A percentile compares a stretch with the other conserved stretches of the same genome.
Conservation (phyloP, 2,329 filamentous ascomycete genomes). For the Cercospora nicotianae region DNA sequence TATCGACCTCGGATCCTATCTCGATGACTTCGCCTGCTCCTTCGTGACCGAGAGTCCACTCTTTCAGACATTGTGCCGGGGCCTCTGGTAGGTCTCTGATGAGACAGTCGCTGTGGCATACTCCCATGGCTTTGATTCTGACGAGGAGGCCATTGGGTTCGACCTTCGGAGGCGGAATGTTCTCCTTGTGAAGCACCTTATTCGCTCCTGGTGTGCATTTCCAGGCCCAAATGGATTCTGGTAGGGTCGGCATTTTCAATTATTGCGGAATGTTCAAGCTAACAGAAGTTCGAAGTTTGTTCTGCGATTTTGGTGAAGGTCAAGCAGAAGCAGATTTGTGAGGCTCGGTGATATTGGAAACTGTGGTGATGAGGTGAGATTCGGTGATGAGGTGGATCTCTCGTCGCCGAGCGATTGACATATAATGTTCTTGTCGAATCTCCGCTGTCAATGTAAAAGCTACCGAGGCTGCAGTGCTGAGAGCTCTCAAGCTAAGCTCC, state of each 20-base stretch:
- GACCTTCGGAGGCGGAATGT: conserved; percentile 34
- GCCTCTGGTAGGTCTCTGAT: conserved; percentile 32
- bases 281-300: not conserved
- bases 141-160: conserved; percentile 35
- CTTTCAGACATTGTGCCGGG: conserved; percentile 14
- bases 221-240: conserved; percentile 15
- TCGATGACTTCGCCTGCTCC: conserved; percentile 27
- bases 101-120: conserved; percentile 40
- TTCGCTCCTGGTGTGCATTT: conserved; percentile 26
- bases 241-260: not conserved
- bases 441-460: not conserved
- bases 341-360: not conserved
- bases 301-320: too few species aligned
- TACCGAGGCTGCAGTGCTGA: not conserved
- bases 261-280: not conserved
- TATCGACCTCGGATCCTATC: conserved; percentile 21
- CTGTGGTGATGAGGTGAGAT: not conserved
- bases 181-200: conserved; percentile 34
- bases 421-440: not conserved
- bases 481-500: conserved; percentile 1
- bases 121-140: conserved; percentile 40
- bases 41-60: conserved; percentile 29
- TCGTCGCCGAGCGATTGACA: not conserved
- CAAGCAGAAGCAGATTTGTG: not conserved
- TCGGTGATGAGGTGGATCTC: not conserved